Conservation (phyloP, 1,284 basidiomycete genomes). For the Boletus calvinii region DNA sequence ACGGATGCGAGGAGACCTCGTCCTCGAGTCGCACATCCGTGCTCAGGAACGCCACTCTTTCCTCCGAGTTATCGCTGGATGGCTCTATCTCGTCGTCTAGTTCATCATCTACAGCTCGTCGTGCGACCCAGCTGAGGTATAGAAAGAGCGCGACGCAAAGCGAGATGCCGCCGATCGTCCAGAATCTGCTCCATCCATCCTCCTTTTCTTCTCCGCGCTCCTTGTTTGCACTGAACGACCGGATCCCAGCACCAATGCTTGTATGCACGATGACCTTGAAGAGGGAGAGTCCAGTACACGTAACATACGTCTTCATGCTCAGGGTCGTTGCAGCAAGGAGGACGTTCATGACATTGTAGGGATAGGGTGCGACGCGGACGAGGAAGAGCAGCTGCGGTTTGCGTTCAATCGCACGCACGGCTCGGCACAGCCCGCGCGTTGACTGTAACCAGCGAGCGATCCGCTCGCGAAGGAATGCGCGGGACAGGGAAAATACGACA, state of each 20-base stretch:
- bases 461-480: slow-evolving; percentile 63
- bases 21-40: slow-evolving; percentile 26
- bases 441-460: slow-evolving; percentile 74
- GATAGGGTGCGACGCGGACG: slow-evolving; percentile 81
- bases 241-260: slow-evolving; percentile 77
- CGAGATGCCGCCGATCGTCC: slow-evolving; percentile 66
- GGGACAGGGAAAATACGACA: slow-evolving; percentile 74
- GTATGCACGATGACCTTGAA: slow-evolving; percentile 88
- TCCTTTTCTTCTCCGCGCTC: slow-evolving; percentile 39
- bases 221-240: slow-evolving; percentile 65
- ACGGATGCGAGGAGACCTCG: slow-evolving; percentile 15
- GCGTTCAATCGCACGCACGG: slow-evolving; percentile 85
- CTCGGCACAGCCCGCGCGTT: slow-evolving; percentile 63
- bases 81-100: slow-evolving; percentile 52
- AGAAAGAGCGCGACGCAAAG: slow-evolving; percentile 76
- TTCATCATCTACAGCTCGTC: slow-evolving; percentile 78
- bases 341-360: slow-evolving; percentile 89
- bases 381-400: slow-evolving; percentile 82
- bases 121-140: slow-evolving; percentile 78
- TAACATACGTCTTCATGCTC: slow-evolving; percentile 72
- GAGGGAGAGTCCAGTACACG: slow-evolving; percentile 79
- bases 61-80: slow-evolving; percentile 42
- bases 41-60: slow-evolving; percentile 44
- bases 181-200: slow-evolving; percentile 52
- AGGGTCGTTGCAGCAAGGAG: slow-evolving; percentile 86